Conservation (phyloP, 768 basidiomycete species). For the Collybiopsis luxurians region DNA sequence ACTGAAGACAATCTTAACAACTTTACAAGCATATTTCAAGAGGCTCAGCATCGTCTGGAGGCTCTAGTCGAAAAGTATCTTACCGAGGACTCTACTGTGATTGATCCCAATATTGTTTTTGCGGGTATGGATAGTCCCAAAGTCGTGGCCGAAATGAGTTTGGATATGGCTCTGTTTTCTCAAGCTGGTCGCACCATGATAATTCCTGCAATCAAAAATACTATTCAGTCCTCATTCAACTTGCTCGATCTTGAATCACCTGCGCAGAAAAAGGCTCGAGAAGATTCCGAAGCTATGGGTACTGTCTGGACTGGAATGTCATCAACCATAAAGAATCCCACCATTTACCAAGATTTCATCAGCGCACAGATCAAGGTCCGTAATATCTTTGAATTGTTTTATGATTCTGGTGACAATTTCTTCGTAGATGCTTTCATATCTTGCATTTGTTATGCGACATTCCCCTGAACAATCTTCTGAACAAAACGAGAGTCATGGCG, state of each 20-base stretch:
- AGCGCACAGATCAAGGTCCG: slow-evolving; percentile 88
- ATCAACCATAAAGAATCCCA: slow-evolving; percentile 65
- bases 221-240: slow-evolving; percentile 76
- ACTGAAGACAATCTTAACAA: slow-evolving; percentile 74
- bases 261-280: slow-evolving; percentile 74
- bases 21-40: slow-evolving; percentile 78
- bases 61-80: slow-evolving; percentile 73
- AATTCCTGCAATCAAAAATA: slow-evolving; percentile 61
- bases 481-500: slow-evolving; percentile 73
- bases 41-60: slow-evolving; percentile 73
- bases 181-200: slow-evolving; percentile 75
- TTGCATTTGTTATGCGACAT: slow-evolving; percentile 83
- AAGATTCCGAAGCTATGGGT: slow-evolving; percentile 79
- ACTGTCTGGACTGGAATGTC: slow-evolving; percentile 84
- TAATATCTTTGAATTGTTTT: neutral
- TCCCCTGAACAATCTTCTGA: slow-evolving; percentile 37
- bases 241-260: slow-evolving; percentile 77
- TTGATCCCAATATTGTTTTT: slow-evolving; percentile 59
- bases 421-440: slow-evolving; percentile 80
- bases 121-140: slow-evolving; percentile 87
- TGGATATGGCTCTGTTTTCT: slow-evolving; percentile 87
- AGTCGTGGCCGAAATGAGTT: slow-evolving; percentile 89
- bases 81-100: slow-evolving; percentile 53
- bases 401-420: slow-evolving; percentile 7
- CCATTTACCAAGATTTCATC: slow-evolving; percentile 79